These are phyloP conservation scores for Solanum paucissectum DNA, from an alignment of 257 asterid species.

Conservation along the genomic window DNA sequence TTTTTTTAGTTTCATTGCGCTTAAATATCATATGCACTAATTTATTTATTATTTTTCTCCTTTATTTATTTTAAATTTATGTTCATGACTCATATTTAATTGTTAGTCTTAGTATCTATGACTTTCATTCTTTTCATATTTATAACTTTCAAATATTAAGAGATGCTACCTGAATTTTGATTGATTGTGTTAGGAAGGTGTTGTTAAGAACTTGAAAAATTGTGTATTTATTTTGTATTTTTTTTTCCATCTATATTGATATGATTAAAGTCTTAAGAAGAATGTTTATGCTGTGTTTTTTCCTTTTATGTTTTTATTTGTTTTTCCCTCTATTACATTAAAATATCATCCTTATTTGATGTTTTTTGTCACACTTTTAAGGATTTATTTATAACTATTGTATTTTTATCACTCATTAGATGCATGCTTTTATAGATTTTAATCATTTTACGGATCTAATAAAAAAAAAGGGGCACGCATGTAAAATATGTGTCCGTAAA, in stretches of 20 bases:
- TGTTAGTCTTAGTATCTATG: no score
- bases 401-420: no score
- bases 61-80: no score
- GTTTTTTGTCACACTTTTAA: not conserved
- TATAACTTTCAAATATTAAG: not conserved
- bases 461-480: not conserved
- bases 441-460: no score
- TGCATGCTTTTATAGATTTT: not conserved
- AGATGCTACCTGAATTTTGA: not conserved
- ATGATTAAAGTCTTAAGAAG: no score
- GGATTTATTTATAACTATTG: no score
- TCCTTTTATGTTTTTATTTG: not conserved
- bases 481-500: not conserved
- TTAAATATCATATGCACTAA: no score
- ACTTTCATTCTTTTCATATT: not conserved
- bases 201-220: not conserved
- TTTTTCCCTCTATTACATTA: not conserved
- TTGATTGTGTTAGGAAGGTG: not conserved
- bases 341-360: not conserved
- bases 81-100: not conserved
- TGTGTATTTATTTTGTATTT: no score
- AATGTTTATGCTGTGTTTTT: no score
- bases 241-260: accelerated
- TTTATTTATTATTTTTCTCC: no score
- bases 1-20: no score